Percentiles rank a stretch among this genome's conserved stretches.
Evolutionary conservation across 257 asterid species (phyloP).

Genomic region (Solanum neorickii): DNA sequence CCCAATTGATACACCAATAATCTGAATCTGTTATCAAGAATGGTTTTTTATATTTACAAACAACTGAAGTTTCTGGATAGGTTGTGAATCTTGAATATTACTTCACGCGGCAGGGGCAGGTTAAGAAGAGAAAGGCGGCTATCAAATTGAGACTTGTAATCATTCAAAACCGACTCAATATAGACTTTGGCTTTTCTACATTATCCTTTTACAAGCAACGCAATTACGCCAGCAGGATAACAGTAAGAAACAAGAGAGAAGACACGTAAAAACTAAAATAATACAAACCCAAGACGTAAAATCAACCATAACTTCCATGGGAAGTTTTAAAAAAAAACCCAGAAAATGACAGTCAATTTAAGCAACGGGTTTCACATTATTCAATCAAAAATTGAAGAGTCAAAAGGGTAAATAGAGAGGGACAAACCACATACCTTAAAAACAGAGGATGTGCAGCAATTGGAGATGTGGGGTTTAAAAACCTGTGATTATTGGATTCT

Average conservation of each 20-base stretch:
- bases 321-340: not conserved
- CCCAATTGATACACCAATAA: not conserved
- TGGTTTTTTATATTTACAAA: not conserved
- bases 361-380: not conserved
- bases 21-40: not conserved
- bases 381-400: not conserved
- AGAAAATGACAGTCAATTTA: not conserved
- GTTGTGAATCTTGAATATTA: not conserved
- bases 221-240: not conserved
- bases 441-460: not conserved
- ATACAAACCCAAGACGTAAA: slow-evolving; percentile 8
- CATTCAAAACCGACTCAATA: not conserved
- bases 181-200: not conserved
- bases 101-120: not conserved
- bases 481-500: not conserved
- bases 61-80: not conserved
- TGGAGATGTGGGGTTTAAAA: not conserved
- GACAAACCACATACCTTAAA: not conserved
- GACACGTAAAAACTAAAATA: not conserved
- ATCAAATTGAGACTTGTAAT: not conserved
- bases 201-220: not conserved
- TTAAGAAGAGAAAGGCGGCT: not conserved
- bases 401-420: not conserved
- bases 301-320: not conserved
- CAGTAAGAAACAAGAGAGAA: not conserved